Conservation (phyloP, 2,329 filamentous ascomycete species). For the Karstenula rhodostoma region DNA sequence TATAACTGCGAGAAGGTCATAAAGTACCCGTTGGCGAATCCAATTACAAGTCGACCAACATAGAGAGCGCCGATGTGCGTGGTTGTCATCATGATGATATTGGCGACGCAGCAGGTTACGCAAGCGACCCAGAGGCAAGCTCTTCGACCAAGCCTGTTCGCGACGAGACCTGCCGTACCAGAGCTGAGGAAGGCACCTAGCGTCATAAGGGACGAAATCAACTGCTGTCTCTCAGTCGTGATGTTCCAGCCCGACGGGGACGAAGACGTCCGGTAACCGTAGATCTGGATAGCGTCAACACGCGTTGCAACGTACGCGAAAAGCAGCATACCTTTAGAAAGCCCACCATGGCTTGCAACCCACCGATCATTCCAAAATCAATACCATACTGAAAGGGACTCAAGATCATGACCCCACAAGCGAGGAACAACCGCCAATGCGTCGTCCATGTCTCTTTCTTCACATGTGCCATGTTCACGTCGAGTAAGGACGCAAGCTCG, state of each 20-base stretch:
- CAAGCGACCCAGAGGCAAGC: constrained; percentile 58
- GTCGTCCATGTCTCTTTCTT: constrained; percentile 40
- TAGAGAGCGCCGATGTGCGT: constrained; percentile 63
- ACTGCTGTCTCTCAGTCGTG: constrained; percentile 51
- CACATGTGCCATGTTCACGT: constrained; percentile 29
- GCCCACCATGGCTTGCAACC: constrained; percentile 60
- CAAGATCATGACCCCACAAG: constrained; percentile 58
- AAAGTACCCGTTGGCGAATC: constrained; percentile 65
- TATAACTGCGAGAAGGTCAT: constrained; percentile 64
- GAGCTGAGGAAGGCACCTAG: constrained; percentile 57
- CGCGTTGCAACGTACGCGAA: not conserved
- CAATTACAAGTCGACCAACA: constrained; percentile 63
- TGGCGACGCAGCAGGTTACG: constrained; percentile 59
- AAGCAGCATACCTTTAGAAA: constrained; percentile 53
- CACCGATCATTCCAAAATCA: constrained; percentile 62
- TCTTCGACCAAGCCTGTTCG: constrained; percentile 55
- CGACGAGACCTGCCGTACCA: constrained; percentile 50
- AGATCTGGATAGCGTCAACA: constrained; percentile 31
- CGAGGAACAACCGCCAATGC: constrained; percentile 57
- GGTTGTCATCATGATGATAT: constrained; percentile 67
- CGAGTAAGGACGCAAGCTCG: not conserved
- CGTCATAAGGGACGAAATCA: constrained; percentile 57
- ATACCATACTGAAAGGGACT: constrained; percentile 63
- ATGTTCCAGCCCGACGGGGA: constrained; percentile 54
- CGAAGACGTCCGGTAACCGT: constrained; percentile 40